Evolutionary conservation across 768 basidiomycete species (phyloP).

Genomic region (Suillus decipiens): DNA sequence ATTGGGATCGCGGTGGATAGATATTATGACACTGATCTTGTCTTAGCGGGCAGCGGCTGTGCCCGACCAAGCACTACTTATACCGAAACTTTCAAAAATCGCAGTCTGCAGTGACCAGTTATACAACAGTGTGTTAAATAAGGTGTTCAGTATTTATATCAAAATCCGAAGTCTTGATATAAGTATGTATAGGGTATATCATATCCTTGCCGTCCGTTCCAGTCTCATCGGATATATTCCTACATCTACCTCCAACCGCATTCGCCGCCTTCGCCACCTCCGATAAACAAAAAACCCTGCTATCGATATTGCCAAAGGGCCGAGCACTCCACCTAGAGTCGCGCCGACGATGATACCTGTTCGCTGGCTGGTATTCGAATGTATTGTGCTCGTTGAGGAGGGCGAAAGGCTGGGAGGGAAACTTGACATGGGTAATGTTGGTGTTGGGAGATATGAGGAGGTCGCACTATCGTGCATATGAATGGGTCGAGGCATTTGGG

Average conservation of each 20-base stretch:
- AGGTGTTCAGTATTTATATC: neutral
- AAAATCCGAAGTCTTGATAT: slow-evolving; percentile 4
- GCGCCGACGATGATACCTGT: slow-evolving; percentile 19
- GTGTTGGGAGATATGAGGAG: slow-evolving; percentile 27
- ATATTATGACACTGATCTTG: slow-evolving; percentile 9
- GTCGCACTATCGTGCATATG: slow-evolving; percentile 21
- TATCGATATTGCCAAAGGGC: slow-evolving; percentile 16
- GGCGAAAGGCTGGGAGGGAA: slow-evolving; percentile 19
- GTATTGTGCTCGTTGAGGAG: slow-evolving; percentile 13
- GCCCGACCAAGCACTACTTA: slow-evolving; percentile 2
- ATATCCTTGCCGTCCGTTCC: neutral
- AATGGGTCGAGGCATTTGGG: neutral
- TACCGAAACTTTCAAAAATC: neutral
- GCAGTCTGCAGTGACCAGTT: no score
- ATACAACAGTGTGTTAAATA: neutral
- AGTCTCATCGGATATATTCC: neutral
- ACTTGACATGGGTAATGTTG: slow-evolving; percentile 27
- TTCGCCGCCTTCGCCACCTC: slow-evolving; percentile 11
- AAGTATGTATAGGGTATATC: neutral
- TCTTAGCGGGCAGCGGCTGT: slow-evolving; percentile 3
- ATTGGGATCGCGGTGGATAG: slow-evolving; percentile 1
- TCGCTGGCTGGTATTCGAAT: slow-evolving; percentile 4
- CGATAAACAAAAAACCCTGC: slow-evolving; percentile 13
- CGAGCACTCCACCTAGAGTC: slow-evolving; percentile 17
- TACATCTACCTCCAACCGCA: neutral